phyloP scores from a whole-genome alignment of 306 rosid species.

The Quercus dentata region DNA sequence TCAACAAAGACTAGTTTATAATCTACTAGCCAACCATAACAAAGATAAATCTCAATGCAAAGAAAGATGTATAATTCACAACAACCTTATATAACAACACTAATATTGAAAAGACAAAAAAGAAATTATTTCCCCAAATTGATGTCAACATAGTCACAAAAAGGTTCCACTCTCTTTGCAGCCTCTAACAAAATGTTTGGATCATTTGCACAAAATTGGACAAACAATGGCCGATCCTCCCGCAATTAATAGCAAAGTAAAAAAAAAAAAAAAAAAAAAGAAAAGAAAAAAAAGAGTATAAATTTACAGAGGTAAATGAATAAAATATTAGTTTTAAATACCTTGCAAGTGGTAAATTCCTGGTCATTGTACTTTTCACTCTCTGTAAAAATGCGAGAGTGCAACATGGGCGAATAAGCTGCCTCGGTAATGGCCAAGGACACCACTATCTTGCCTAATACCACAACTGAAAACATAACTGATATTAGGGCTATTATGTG shows the following conservation, averaged over 20 bases:
- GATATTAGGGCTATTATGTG: too few species aligned
- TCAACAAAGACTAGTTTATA: too few species aligned
- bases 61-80: too few species aligned
- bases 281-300: neutral
- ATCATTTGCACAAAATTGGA: constrained; percentile 93
- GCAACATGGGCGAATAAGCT: constrained; percentile 59
- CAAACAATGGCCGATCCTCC: constrained; percentile 88
- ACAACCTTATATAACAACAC: too few species aligned
- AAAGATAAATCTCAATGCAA: too few species aligned
- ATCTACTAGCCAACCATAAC: too few species aligned
- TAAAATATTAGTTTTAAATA: neutral
- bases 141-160: constrained; percentile 86
- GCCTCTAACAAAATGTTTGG: constrained; percentile 78
- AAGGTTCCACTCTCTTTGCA: constrained; percentile 70
- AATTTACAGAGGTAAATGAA: neutral
- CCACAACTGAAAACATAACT: too few species aligned
- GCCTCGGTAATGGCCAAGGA: constrained; percentile 20
- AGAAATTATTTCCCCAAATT: constrained; percentile 67
- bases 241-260: constrained; percentile 11
- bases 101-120: neutral
- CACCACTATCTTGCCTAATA: too few species aligned
- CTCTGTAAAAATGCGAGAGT: constrained; percentile 56
- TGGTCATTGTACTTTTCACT: constrained; percentile 68
- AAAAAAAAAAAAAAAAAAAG: neutral
- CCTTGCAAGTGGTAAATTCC: constrained; percentile 89